Base-by-base conservation (phyloP, 169 alveolate genomes). In the Plasmodium vinckei region DNA sequence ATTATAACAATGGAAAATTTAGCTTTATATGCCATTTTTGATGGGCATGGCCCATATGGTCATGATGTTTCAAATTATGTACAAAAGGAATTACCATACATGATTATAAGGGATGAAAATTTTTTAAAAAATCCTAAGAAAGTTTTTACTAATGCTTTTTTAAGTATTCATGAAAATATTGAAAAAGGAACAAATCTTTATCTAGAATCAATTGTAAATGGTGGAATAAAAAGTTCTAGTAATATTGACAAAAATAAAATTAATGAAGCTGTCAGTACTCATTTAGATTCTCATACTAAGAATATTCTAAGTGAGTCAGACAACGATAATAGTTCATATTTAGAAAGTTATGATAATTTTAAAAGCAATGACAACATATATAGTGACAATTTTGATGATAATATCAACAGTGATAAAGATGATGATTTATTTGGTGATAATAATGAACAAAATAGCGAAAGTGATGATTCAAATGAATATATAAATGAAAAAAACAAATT, bases 1-100 rank as follows among this genome's bases (percentile, higher is more conserved):
- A 60, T 92, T 61, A 87, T 87, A 56, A 79, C 90, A 10, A 92
- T 92, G 73, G 96, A 93, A 54, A 72, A 72, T 49, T 64, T 87
- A 82, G 91, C 93, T 2, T 82, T 96, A 49, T 95, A 92, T 75
- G 98, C 96, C n/a, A 97, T 96, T 42, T 96, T 96, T 77, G 98
- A 96, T 79, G 98, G 98, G 13, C 98, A 95, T 92, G 98, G 98
- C 2, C 96, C 97, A 5, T 92, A 84, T 89, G 98, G 98, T 12
- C 98, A 96, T 87, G 96, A 95, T 72, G 96, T 96, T 39, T 90
- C 96, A 46, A 87, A 79, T 65, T 96, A 90, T 79, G 94, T 95
- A 5, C 96, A 96, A 69, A 89, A 92, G 51, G 75, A 82, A 69
- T 73, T 95, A 87, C 97, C 97, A 23, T 82, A 82, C 21, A 82